Evolutionary conservation across 208 protist species (phyloP).

Genomic region (Trypanosomatidae sp.): DNA sequence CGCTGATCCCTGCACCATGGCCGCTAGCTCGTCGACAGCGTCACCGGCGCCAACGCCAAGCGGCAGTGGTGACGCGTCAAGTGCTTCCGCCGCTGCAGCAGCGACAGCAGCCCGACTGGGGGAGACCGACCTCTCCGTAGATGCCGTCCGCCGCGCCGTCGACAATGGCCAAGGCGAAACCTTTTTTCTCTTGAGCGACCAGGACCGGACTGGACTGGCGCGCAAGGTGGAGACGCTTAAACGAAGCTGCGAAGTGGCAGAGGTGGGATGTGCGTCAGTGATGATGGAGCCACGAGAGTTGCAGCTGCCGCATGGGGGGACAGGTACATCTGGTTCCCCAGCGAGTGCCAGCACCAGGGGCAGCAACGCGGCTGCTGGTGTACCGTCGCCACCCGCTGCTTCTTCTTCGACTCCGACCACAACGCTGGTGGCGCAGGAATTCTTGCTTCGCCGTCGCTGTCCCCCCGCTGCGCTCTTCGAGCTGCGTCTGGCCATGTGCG

Average conservation of each 20-base stretch:
- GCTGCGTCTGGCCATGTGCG: slow-evolving; percentile 91
- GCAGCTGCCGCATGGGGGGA: slow-evolving; percentile 5
- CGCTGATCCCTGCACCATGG: neutral
- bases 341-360: neutral
- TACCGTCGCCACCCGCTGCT: neutral
- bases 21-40: neutral
- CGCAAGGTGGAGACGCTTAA: slow-evolving; percentile 31
- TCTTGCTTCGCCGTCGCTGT: slow-evolving; percentile 57
- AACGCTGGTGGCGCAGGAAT: slow-evolving; percentile 63
- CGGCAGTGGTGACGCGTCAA: neutral
- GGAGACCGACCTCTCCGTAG: slow-evolving; percentile 39
- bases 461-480: slow-evolving; percentile 63
- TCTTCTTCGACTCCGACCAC: slow-evolving; percentile 9
- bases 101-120: slow-evolving; percentile 8
- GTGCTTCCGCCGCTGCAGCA: neutral
- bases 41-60: neutral
- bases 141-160: slow-evolving; percentile 32
- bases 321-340: neutral
- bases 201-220: slow-evolving; percentile 29
- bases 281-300: slow-evolving; percentile 60
- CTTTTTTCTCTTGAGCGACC: slow-evolving; percentile 53
- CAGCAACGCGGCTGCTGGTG: neutral
- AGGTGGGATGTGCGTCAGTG: slow-evolving; percentile 41
- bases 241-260: slow-evolving; percentile 24
- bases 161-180: slow-evolving; percentile 71